Conservation (phyloP, 441 rosid species). For the Francoa sonchifolia region DNA sequence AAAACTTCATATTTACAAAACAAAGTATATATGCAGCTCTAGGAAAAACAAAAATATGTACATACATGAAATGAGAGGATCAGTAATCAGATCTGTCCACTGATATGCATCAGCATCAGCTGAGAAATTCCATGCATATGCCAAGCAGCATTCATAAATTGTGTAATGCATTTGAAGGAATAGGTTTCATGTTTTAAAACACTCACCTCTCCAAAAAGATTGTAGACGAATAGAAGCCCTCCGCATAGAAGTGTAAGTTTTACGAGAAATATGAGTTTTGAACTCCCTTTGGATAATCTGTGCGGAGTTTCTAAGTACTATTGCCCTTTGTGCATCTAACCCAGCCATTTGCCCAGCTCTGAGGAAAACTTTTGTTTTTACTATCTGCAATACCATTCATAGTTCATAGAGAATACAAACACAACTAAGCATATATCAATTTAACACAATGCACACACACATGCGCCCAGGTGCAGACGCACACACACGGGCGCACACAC, state of each 20-base stretch:
- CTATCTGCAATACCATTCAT: constrained; percentile 45
- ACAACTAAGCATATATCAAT: neutral
- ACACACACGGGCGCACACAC: no score
- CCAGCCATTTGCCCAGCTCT: constrained; percentile 80
- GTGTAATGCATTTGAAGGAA: neutral
- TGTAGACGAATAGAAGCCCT: constrained; percentile 54
- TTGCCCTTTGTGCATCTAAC: constrained; percentile 58
- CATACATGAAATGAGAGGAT: neutral
- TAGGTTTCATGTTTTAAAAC: constrained; percentile 2
- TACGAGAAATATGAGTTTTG: constrained; percentile 37
- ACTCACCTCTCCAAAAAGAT: constrained; percentile 76
- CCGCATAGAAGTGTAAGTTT: constrained; percentile 28
- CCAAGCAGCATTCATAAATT: neutral
- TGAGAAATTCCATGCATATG: constrained; percentile 3
- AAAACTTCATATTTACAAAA: constrained; percentile 6
- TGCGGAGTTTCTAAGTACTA: constrained; percentile 43
- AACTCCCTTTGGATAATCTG: constrained; percentile 44
- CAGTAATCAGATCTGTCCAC: constrained; percentile 6
- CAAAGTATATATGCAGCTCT: constrained; percentile 2
- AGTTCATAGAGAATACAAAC: constrained; percentile 6
- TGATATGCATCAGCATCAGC: constrained; percentile 5
- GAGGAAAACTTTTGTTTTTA: constrained; percentile 62
- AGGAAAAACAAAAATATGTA: constrained; percentile 1
- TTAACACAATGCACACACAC: no score
- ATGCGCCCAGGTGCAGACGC: no score